Evolutionary conservation across 768 basidiomycete species (phyloP), one percentile per base, ranked within the genome.

Genomic region (Collybiopsis luxurians): DNA sequence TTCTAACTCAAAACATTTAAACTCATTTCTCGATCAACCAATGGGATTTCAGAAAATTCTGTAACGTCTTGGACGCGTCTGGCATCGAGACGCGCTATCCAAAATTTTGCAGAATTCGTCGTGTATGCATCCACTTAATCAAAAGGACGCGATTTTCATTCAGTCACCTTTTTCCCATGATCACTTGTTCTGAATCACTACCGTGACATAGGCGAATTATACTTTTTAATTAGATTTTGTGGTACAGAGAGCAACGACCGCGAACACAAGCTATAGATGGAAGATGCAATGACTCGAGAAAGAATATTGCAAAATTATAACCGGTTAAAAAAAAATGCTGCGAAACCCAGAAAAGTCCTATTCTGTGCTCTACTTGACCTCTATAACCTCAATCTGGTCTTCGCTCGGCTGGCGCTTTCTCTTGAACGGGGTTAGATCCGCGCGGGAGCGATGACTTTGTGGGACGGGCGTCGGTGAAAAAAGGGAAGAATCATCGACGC

Each of bases 21-120:
- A n/a, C 23, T 21, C 9, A 21, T 21, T 13, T 34, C 23, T 44
- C 51, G 57, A 58, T 53, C 24, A 42, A 6, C 57, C 57, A 58
- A 58, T 58, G 17, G 28, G 12, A 34, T 23, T 44, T 17, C 0
- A 13, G 12, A 7, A 12, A 51, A 38, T 39, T 21, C 10, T 51
- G 21, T 23, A 23, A 17, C 5, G 21, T 23, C n/a, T 19, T 36
- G 24, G 34, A 38, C 50, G 50, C 50, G 50, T 51, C 50, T 23
- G 36, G 36, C 10, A 51, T 49, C 48, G 48, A 49, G 48, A 49
- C 48, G 50, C 50, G 50, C 23, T 31, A 31, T 34, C 13, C 3
- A 2, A 30, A 10, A n/a, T n/a, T n/a, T n/a, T n/a, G 13, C 21
- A 13, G n/a, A 4, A 7, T 28, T 13, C 3, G 9, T 47, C 15